Base-by-base conservation (phyloP, 352 stramenopile genomes). In the Aphanomyces euteiches region DNA sequence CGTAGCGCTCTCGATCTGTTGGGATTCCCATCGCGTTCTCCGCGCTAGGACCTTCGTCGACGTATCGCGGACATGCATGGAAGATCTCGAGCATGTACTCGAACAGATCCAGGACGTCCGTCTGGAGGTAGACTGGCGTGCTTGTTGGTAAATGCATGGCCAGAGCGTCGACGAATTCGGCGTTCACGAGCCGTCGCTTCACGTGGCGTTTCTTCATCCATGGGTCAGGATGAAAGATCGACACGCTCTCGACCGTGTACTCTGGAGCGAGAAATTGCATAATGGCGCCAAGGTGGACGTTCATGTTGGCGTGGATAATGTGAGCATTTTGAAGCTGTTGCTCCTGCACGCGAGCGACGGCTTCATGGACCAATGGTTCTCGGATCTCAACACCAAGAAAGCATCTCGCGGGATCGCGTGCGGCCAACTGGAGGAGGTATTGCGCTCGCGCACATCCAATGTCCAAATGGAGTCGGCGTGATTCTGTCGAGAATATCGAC, bases 151-250 rank as follows among this genome's bases (percentile, higher is more conserved):
- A 74, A 50, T 88, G 70, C 7, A 72, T 48, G 7, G 83, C 86
- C 57, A 95, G 78, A 38, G 88, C 80, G 0, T 72, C 40, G 19
- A 90, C 86, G 54, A 95, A 93, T 56, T 82, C 77, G 48, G 78
- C 60, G 3, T 74, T 93, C 37, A 95, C 85, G 12, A 95, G 74
- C 53, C 88, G 79, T 36, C 88, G 80, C 75, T 95, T 95, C 39
- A 90, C 64, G 74, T 95, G 88, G 66, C 81, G 79, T 67, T 94
- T 95, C 75, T 95, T 95, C 80, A 93, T 90, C 88, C 88, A 95
- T 74, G 88, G 88, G 38, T 95, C 88, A 34, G 88, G 88, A 67
- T 95, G 86, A 71, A 94, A 92, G 68, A 95, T 95, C 50, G 88
- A 95, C 3, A 95, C 85, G 69, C 88, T 94, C 37, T 70, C 65